These are phyloP conservation scores for Coriaria nepalensis DNA, from an alignment of 306 rosid species.

Conservation along the genomic window DNA sequence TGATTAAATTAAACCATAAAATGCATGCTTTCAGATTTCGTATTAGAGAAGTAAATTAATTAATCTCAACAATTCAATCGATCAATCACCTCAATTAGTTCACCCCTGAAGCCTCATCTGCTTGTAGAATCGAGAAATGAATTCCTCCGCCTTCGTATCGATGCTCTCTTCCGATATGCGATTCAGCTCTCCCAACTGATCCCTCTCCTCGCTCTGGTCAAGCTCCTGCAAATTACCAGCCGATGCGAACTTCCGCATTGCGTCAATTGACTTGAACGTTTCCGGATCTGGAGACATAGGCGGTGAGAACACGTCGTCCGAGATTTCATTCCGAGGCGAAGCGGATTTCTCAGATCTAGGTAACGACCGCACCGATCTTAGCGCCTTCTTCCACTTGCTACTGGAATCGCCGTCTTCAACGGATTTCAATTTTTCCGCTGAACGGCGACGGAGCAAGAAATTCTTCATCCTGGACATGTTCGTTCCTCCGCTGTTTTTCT, in stretches of 20 bases:
- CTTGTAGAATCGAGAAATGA: conserved; percentile 57
- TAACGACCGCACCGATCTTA: too few relatives aligned
- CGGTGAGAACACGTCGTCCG: too few relatives aligned
- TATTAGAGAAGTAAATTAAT: conserved; percentile 13
- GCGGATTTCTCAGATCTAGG: too few relatives aligned
- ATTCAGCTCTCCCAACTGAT: neutral
- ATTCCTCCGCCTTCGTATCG: conserved; percentile 65
- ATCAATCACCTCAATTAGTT: conserved; percentile 7
- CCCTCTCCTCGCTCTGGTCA: conserved; percentile 1
- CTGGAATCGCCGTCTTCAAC: too few relatives aligned
- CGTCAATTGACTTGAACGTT: too few relatives aligned
- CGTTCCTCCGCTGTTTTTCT: too few relatives aligned
- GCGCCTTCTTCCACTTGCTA: too few relatives aligned
- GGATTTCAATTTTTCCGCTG: too few relatives aligned
- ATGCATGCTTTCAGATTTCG: neutral
- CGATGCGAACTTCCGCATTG: neutral
- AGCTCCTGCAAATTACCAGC: conserved; percentile 43
- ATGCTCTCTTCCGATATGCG: conserved; percentile 35
- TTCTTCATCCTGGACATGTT: too few relatives aligned
- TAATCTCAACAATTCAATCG: conserved; percentile 34
- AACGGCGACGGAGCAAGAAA: too few relatives aligned
- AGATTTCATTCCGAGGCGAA: too few relatives aligned
- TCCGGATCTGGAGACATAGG: neutral
- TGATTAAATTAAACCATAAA: too few relatives aligned
- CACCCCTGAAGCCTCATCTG: conserved; percentile 50